Percentiles rank a stretch among this genome's conserved stretches.
Evolutionary conservation across 768 basidiomycete genomes (phyloP).

Genomic region (Phaeotremella skinneri): DNA sequence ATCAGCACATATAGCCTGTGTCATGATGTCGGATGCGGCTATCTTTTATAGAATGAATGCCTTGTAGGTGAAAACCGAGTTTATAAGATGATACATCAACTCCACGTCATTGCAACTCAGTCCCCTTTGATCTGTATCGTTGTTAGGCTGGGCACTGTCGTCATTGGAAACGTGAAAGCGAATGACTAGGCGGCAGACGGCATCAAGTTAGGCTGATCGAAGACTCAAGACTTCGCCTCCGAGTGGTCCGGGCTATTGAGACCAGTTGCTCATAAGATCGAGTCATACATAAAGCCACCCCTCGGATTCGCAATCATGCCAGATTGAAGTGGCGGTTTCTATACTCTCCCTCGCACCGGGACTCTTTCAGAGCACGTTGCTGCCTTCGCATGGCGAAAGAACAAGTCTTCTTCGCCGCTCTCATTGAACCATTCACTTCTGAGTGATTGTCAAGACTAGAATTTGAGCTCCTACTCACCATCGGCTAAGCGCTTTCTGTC

Average conservation of each 20-base stretch:
- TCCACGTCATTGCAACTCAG: not conserved
- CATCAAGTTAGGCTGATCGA: not conserved
- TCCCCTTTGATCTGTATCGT: not conserved
- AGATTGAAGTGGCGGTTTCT: not conserved
- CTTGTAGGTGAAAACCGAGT: not conserved
- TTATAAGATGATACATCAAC: constrained; percentile 1
- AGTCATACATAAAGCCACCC: not conserved
- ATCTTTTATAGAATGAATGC: not conserved
- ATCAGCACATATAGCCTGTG: not conserved
- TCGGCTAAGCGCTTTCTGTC: not conserved
- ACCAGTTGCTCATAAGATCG: not conserved
- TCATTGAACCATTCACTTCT: not conserved
- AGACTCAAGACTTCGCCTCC: not conserved
- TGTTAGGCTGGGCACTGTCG: no score
- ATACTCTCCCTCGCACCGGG: not conserved
- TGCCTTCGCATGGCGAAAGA: not conserved
- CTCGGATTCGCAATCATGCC: not conserved
- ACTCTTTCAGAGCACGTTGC: not conserved
- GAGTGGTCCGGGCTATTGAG: not conserved
- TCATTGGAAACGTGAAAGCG: no score
- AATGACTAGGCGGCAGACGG: not conserved
- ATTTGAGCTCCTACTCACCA: not conserved
- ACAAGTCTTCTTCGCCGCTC: not conserved
- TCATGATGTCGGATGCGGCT: not conserved
- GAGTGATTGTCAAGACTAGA: not conserved